Evolutionary conservation across 108 stramenopile genomes (phyloP), one percentile per base, ranked within the genome.

Genomic region (Cyclotella cryptica): DNA sequence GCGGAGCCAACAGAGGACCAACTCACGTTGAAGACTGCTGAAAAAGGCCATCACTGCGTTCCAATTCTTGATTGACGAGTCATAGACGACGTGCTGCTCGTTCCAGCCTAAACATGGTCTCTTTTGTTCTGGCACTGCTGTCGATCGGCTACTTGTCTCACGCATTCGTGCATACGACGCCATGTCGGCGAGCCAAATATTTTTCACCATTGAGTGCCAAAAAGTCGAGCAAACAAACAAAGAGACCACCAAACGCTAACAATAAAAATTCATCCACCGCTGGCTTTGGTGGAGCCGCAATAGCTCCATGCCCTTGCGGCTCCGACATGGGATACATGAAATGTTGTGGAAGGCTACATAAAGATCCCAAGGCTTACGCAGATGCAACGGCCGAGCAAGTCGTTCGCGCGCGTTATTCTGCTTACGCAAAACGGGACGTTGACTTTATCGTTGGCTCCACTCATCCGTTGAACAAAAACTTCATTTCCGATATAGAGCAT

Each of bases 261-360:
- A 35, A 67, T 73, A 55, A 79, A 57, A 80, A 72, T 52, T 39
- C 26, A 40, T 68, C 72, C n/a, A 86, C 71, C 14, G 60, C 83
- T 24, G 84, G 83, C n/a, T 92, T 92, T 67, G 90, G 90, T 1
- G 90, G 90, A 19, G 88, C 86, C 0, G 88, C 88, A n/a, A 72
- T 77, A 27, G 87, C 81, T 40, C 65, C 80, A 15, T 92, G 90
- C 68, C 90, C 90, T 10, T 92, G 90, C 67, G 90, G 90, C 9
- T 80, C 79, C 14, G 71, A 60, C 12, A 24, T 70, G 28, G 85
- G 71, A 5, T 92, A 92, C 62, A 84, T 79, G 49, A 79, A 77
- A 35, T 92, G 90, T 65, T 92, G 90, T 62, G 87, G 88, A 1
- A 85, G 67, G 46, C 29, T 92, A 17, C 90, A 92, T 66, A 83